Percentiles rank a stretch among this genome's conserved stretches.
Evolutionary conservation across 139 green algal genomes (phyloP).

Genomic region (Micromonas commoda): DNA sequence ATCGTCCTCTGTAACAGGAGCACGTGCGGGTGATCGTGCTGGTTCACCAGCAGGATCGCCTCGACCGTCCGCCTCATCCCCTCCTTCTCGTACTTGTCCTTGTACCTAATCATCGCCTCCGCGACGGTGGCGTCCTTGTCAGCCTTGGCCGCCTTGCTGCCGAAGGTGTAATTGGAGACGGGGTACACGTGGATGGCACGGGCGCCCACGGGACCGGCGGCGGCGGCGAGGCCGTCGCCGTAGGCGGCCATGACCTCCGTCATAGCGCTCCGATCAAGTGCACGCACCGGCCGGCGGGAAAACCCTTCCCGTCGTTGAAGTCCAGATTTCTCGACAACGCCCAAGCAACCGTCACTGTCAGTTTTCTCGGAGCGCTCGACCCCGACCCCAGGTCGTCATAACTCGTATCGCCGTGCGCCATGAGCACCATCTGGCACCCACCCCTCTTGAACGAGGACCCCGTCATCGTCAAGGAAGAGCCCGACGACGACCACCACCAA

Average conservation of each 20-base stretch:
- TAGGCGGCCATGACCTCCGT: not conserved
- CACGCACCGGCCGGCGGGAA: no score
- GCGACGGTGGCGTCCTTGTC: constrained; percentile 62
- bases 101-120: constrained; percentile 54
- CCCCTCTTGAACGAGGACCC: no score
- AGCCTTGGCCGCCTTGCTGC: constrained; percentile 57
- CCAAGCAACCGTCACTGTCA: no score
- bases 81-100: constrained; percentile 53
- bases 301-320: no score
- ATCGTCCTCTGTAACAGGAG: constrained; percentile 69
- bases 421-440: no score
- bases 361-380: no score
- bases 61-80: constrained; percentile 62
- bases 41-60: constrained; percentile 62
- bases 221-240: not conserved
- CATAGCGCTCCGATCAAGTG: not conserved
- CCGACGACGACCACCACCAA: no score
- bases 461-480: no score
- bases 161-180: constrained; percentile 77
- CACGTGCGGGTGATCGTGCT: constrained; percentile 84
- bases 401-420: no score
- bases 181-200: constrained; percentile 51
- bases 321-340: no score
- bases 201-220: not conserved
- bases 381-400: no score